Percentiles rank a stretch among this genome's conserved stretches.
Evolutionary conservation across 768 basidiomycete species (phyloP).

Genomic region (Mycena alexandri): DNA sequence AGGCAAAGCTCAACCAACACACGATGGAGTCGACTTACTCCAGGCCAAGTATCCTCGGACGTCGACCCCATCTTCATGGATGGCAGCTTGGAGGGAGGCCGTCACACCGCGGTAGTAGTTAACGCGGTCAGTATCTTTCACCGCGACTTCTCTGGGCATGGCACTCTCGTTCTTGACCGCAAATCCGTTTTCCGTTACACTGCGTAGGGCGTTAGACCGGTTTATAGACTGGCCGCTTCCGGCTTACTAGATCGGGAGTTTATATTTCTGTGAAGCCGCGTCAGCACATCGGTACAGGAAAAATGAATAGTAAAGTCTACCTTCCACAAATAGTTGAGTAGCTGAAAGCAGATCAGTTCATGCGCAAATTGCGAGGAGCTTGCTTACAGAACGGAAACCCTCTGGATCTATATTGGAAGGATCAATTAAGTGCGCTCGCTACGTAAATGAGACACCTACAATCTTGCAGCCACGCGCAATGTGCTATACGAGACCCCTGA

Average conservation of each 20-base stretch:
- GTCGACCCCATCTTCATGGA: conserved; percentile 73
- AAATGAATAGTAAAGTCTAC: conserved; percentile 45
- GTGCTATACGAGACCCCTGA: conserved; percentile 51
- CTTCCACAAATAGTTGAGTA: conserved; percentile 80
- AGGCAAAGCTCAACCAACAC: conserved; percentile 15
- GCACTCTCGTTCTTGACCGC: conserved; percentile 73
- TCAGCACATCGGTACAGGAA: neutral
- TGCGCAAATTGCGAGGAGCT: neutral
- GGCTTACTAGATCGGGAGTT: conserved; percentile 66
- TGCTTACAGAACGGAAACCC: conserved; percentile 71
- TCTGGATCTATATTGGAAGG: conserved; percentile 58
- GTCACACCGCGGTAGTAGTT: conserved; percentile 76
- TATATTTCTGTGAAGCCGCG: conserved; percentile 28
- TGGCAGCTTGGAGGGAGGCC: conserved; percentile 65
- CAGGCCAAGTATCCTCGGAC: conserved; percentile 75
- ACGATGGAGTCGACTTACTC: conserved; percentile 56
- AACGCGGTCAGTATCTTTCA: conserved; percentile 73
- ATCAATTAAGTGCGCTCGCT: conserved; percentile 1
- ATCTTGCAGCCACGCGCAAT: conserved; percentile 76
- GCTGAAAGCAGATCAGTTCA: conserved; percentile 43
- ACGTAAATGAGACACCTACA: conserved; percentile 52
- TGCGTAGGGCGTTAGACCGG: conserved; percentile 39
- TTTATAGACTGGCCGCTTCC: neutral
- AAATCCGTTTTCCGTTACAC: conserved; percentile 83
- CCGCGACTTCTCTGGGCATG: conserved; percentile 64